Evolutionary conservation across 495 filamentous ascomycete genomes (phyloP).

Genomic region (Aspergillus mulundensis): DNA sequence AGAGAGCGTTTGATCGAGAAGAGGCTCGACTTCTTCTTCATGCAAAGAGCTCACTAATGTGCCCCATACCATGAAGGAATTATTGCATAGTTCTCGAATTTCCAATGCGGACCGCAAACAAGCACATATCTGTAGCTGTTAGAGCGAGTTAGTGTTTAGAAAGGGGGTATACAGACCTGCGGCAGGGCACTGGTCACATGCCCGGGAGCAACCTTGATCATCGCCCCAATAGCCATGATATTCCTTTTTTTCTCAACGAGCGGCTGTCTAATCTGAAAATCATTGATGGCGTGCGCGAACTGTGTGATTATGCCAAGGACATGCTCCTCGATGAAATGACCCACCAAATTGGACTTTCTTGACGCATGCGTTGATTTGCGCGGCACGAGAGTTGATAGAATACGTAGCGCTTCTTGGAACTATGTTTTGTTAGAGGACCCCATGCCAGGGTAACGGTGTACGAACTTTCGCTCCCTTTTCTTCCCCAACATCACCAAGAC

Average conservation of each 20-base stretch:
- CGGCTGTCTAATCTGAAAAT: conserved; percentile 52
- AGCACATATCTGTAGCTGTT: conserved; percentile 63
- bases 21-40: conserved; percentile 69
- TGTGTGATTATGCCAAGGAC: conserved; percentile 84
- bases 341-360: conserved; percentile 57
- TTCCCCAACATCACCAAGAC: conserved; percentile 64
- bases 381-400: conserved; percentile 62
- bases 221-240: conserved; percentile 78
- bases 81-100: conserved; percentile 63
- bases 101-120: conserved; percentile 81
- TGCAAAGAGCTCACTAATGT: conserved; percentile 68
- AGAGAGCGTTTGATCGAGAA: conserved; percentile 84
- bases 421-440: conserved; percentile 31
- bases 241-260: conserved; percentile 68
- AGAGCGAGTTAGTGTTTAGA: no score
- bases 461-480: conserved; percentile 55
- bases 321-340: conserved; percentile 76
- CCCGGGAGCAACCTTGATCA: conserved; percentile 69
- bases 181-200: conserved; percentile 75
- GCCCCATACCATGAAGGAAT: conserved; percentile 80
- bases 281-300: conserved; percentile 77
- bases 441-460: neutral
- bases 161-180: conserved; percentile 54
- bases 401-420: conserved; percentile 59
- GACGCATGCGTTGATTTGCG: conserved; percentile 45